Evolutionary conservation across 345 rosid species (phyloP), one percentile per base, ranked within the genome.

Genomic region (Sonneratia caseolaris): DNA sequence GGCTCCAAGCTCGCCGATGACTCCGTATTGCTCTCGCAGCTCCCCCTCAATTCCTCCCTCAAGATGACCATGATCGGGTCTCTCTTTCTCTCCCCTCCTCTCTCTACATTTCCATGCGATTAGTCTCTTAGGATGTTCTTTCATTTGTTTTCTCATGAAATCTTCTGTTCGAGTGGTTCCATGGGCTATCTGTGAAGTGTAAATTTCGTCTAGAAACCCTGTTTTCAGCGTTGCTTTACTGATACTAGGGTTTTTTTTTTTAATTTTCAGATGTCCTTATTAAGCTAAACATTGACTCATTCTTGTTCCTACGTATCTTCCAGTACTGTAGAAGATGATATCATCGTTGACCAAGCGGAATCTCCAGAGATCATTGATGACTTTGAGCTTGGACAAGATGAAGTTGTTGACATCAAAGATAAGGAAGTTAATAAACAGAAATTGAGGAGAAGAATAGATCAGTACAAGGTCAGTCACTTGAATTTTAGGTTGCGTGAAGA

Each of bases 51-150:
- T 75, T 76, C 97, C 66, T 86, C 97, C 10, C 85, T 88, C 73
- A 95, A 95, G 83, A 95, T 95, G 97, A 95, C 97, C 65, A 95
- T 91, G 97, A 95, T 90, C 72, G 96, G 97, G 97, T 90, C 32
- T 47, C 7, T 49, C 64, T 37, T 38, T 62, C 35, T 59, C 68
- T 45, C 55, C 51, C 49, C 65, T 40, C n/a, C 56, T 27, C 35
- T 21, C 14, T 71, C 35, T 43, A 24, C 36, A 15, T n/a, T 66
- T 16, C 11, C 35, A 18, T 37, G 11, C 45, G 32, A 35, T 36
- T 65, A 36, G 68, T 37, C 8, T 16, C n/a, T 3, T 13, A 16
- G 57, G 57, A n/a, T 22, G n/a, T 18, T 18, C 57, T 16, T 15
- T 21, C 5, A 1, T 13, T 51, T 7, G n/a, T 40, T 47, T 47